phyloP scores from a whole-genome alignment of 2,329 filamentous ascomycete species.

The Tolypocladium tropicale region DNA sequence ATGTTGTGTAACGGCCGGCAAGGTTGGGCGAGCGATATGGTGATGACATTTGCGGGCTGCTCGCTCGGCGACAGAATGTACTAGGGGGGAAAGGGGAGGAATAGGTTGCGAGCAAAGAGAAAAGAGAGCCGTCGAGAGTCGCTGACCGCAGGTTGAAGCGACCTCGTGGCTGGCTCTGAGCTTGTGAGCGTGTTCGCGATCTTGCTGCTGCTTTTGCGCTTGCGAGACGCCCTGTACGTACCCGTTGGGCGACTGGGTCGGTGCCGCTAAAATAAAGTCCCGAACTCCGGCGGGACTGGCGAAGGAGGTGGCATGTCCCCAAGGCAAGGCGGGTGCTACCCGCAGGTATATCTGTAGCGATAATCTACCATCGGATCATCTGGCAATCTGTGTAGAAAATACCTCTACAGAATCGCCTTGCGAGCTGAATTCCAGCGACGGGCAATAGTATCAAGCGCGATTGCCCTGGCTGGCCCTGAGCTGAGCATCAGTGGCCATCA shows the following conservation, averaged over 20 bases:
- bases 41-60: conserved; percentile 7
- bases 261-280: conserved; percentile 11
- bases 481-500: background rate
- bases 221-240: background rate
- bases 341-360: too few relatives aligned
- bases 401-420: too few relatives aligned
- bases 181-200: background rate
- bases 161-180: background rate
- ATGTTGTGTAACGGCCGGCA: conserved; percentile 17
- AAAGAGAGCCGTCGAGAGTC: background rate
- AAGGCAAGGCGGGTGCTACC: too few relatives aligned
- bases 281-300: too few relatives aligned
- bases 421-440: too few relatives aligned
- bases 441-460: background rate
- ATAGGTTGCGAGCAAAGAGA: too few relatives aligned
- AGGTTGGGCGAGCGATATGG: conserved; percentile 7
- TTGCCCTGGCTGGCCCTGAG: background rate
- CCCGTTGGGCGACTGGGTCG: background rate
- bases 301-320: too few relatives aligned
- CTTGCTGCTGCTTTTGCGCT: background rate
- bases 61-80: background rate
- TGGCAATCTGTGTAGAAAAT: too few relatives aligned
- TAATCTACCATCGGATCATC: too few relatives aligned
- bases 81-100: background rate
- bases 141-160: background rate